Base-by-base conservation (phyloP, 2,329 filamentous ascomycete genomes). In the Sporothrix brunneoviolacea region DNA sequence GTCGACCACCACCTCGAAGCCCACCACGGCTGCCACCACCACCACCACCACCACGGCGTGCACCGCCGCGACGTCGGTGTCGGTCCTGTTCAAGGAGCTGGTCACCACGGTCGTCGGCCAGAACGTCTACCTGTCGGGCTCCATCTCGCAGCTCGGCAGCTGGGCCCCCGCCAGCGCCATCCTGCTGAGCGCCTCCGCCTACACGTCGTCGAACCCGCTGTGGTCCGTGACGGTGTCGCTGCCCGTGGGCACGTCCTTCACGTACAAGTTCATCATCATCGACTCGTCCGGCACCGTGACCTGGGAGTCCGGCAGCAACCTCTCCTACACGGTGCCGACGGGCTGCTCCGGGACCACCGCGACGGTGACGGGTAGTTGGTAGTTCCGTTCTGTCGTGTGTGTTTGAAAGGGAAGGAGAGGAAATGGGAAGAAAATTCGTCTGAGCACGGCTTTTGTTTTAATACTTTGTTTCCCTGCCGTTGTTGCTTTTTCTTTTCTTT, bases 181-280 rank as follows among this genome's bases (percentile, higher is more conserved):
- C 3, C 59, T 77, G 0, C 69, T 90, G 18, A 76, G 72, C 40
- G 79, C 84, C 2, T 69, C 66, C 15, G 60, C 70, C 16, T 89
- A 88, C 61, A 83, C 79, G 0, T 58, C 68, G 2, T 66, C 62
- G 30, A 79, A 84, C 58, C 80, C 77, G 1, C 56, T 85, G 6
- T 89, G 85, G 86, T 72, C 68, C 40, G 72, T 65, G 0, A 76
- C 75, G 0, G 61, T 88, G 24, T 68, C 66, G 2, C 64, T 89
- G 15, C 65, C 70, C 0, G 71, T 79, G 0, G 83, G 83, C 3
- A 70, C 71, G 42, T 66, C 64, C 3, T 69, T 88, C 38, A 60
- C 80, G 67, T 88, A 87, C 64, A 88, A 88, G 69, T 89, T 80
- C 61, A 76, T 88, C 58, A 76, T 78, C 44, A 73, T 83, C 37